Base-by-base conservation (phyloP, 495 filamentous ascomycete genomes). In the Neurospora sublineolata region DNA sequence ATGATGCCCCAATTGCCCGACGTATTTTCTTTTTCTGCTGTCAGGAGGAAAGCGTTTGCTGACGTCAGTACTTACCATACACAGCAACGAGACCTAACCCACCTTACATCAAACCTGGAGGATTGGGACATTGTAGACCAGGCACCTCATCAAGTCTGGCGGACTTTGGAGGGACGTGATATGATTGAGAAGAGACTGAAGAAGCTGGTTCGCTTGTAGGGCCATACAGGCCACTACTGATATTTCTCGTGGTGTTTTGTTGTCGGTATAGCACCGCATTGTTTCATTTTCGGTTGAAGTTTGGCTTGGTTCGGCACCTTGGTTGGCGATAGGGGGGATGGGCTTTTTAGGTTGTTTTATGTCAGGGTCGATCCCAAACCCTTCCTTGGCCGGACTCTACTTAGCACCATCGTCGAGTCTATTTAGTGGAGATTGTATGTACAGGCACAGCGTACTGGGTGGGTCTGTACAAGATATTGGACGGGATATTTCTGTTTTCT, bases 61-160 rank as follows among this genome's bases (percentile, higher is more conserved):
- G 33, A 73, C 68, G 27, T 38, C n/a, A 12, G 38, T 8, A 18
- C 67, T 74, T n/a, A 72, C 85, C 44, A 88, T 89, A 70, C 12
- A 71, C 60, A 79, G 76, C 95, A 99, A 83, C 86, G 90, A 76
- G 93, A 97, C 76, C 80, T 97, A 69, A 93, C 88, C n/a, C 84
- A 84, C 40, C 81, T 97, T 38, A 97, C 93, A 1, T 83, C 87
- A 16, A 93, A 92, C 16, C 79, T 97, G 41, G 73, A 92, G 39
- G 84, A 87, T 20, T 99, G 94, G 94, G 94, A 97, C 80, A 87
- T 96, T 69, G 93, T 97, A 1, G 85, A 89, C 67, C 84, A 90
- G 70, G 93, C 94, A 11, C 92, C 93, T n/a, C 92, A 97, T 80
- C 86, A 92, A 74, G 89, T 97, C 0, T 99, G 94, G 94, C 81